Conservation (phyloP, 192 early-diverging fungal species). For the Allomyces macrogynus region DNA sequence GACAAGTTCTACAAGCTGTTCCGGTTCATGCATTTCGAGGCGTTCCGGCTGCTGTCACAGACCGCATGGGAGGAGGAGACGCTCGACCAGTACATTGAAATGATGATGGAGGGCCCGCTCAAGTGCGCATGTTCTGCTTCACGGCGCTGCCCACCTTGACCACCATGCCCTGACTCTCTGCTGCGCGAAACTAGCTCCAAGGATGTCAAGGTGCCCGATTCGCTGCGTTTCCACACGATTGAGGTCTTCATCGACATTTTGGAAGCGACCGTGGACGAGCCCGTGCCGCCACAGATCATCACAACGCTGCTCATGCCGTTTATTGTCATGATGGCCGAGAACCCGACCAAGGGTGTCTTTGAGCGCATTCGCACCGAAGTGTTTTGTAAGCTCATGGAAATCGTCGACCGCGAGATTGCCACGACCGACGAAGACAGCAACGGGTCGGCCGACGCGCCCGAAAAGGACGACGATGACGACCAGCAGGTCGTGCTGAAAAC, state of each 20-base stretch:
- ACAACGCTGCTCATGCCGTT: neutral
- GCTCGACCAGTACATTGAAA: neutral
- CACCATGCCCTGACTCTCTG: neutral
- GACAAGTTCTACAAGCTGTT: neutral
- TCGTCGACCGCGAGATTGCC: neutral
- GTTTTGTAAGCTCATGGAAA: neutral
- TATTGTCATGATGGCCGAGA: neutral
- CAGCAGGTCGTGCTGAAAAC: neutral
- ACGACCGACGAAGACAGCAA: neutral
- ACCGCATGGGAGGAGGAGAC: neutral
- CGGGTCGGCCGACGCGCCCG: neutral
- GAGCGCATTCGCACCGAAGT: neutral
- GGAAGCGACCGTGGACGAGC: neutral
- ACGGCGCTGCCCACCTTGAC: neutral
- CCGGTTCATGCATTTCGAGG: neutral
- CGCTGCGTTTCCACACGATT: neutral
- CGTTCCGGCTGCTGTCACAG: neutral
- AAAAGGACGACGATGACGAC: neutral
- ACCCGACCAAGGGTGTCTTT: neutral
- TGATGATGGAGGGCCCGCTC: neutral
- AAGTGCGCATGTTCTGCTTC: neutral
- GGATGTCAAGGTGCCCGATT: neutral
- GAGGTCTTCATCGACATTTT: neutral
- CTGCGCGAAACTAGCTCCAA: neutral
- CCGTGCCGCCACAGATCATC: neutral